These are phyloP conservation scores for Crepidotus variabilis DNA, from an alignment of 768 basidiomycete species.

Conservation along the genomic window DNA sequence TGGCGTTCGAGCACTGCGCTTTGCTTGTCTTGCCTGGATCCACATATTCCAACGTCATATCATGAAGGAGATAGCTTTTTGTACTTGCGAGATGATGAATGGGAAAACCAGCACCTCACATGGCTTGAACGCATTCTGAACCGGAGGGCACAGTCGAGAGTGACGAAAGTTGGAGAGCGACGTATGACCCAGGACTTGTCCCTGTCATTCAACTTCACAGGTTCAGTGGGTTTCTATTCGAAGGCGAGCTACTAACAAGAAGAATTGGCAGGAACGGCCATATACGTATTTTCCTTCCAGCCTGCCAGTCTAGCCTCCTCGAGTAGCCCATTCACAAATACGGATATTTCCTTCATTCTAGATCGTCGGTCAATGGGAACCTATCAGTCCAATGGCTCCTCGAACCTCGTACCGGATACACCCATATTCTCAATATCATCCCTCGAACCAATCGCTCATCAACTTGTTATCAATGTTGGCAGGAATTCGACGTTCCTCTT, in stretches of 20 bases:
- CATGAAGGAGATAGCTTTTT: slow-evolving; percentile 23
- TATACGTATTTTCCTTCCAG: slow-evolving; percentile 44
- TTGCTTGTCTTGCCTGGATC: slow-evolving; percentile 29
- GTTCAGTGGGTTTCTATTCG: slow-evolving; percentile 15
- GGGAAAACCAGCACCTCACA: too few relatives aligned
- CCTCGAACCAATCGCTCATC: slow-evolving; percentile 36
- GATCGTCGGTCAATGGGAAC: slow-evolving; percentile 28
- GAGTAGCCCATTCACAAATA: slow-evolving; percentile 27
- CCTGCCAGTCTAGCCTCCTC: slow-evolving; percentile 18
- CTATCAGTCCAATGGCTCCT: slow-evolving; percentile 25
- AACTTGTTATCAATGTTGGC: slow-evolving; percentile 39
- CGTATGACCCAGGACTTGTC: not conserved
- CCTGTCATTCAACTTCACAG: slow-evolving; percentile 42
- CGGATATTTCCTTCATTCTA: slow-evolving; percentile 42
- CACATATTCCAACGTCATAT: slow-evolving; percentile 24
- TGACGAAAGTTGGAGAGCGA: too few relatives aligned
- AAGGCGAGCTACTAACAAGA: slow-evolving; percentile 1
- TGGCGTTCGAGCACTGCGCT: slow-evolving; percentile 30
- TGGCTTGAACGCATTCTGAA: too few relatives aligned
- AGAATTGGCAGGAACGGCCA: slow-evolving; percentile 36
- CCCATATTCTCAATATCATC: slow-evolving; percentile 32
- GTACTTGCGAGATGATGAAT: not conserved
- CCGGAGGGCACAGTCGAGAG: too few relatives aligned
- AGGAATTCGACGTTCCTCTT: slow-evolving; percentile 45
- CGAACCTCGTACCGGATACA: slow-evolving; percentile 27